phyloP scores from a whole-genome alignment of 441 rosid genomes.

The Euphorbia celastroides region DNA sequence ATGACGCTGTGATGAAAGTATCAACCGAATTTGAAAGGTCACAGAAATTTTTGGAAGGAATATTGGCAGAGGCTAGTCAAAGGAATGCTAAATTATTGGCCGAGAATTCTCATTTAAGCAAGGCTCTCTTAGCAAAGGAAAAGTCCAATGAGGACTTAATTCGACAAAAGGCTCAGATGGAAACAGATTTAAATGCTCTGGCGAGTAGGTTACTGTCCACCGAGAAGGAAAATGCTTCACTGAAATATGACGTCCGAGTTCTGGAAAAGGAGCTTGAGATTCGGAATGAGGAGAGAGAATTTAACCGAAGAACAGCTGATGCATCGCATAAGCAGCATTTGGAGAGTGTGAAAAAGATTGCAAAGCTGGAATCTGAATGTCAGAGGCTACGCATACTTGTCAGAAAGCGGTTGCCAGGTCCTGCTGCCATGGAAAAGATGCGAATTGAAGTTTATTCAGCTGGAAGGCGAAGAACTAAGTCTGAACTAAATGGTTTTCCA shows the following conservation, averaged over 20 bases:
- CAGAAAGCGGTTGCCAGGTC: conserved; percentile 76
- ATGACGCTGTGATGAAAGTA: conserved; percentile 63
- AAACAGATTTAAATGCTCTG: conserved; percentile 49
- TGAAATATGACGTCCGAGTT: conserved; percentile 73
- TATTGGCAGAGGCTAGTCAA: conserved; percentile 38
- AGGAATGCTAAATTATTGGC: conserved; percentile 41
- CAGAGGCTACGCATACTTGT: conserved; percentile 71
- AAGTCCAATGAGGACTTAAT: conserved; percentile 45
- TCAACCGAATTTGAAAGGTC: conserved; percentile 51
- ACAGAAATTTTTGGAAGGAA: conserved; percentile 39
- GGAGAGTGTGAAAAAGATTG: conserved; percentile 69
- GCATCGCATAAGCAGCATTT: conserved; percentile 68
- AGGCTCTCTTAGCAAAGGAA: conserved; percentile 53
- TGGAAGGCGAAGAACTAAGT: conserved; percentile 44
- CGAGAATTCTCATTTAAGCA: conserved; percentile 53
- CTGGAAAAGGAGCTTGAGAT: conserved; percentile 83
- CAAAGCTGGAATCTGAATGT: conserved; percentile 84
- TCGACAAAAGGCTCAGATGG: conserved; percentile 43
- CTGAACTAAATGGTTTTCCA: conserved; percentile 28
- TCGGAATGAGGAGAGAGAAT: conserved; percentile 79
- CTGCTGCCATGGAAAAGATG: conserved; percentile 72
- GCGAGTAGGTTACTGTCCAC: conserved; percentile 58
- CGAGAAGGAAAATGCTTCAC: conserved; percentile 70
- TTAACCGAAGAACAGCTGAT: conserved; percentile 56
- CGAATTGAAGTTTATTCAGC: conserved; percentile 54